Evolutionary conservation across 192 early-diverging fungal genomes (phyloP), one percentile per base, ranked within the genome.

Genomic region (Coemansia asiatica): DNA sequence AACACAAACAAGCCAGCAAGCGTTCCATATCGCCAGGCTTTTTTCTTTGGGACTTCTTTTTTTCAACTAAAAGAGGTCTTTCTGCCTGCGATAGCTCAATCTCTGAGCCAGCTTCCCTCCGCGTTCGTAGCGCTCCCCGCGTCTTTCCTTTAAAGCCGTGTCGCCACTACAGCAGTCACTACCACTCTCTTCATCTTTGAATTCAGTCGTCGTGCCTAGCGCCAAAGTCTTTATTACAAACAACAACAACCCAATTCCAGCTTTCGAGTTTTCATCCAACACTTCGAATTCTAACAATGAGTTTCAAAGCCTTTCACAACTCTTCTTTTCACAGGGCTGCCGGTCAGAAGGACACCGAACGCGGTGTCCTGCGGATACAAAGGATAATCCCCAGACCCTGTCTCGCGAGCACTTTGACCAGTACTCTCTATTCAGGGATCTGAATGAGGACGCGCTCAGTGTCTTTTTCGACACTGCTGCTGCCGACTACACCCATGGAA

Each of bases 321-420:
- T 79, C 67, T 79, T 79, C 76, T 79, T 79, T 79, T 79, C 65
- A 66, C 68, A 61, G 64, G 76, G 76, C 71, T 79, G 64, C 35
- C 71, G 71, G 57, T 64, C 68, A 53, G 71, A 79, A 48, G 71
- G 68, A 59, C 76, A 72, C 60, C 71, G 71, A 74, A 74, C 8
- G 23, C 50, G 12, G 6, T 26, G 48, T 13, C 67, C 8, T 21
- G 63, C 53, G 21, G 53, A 18, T 29, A 15, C 22, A 35, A 15
- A 10, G 53, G 22, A 15, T 36, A 18, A 23, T 53, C 6, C 51
- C 54, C 7, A 15, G 40, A 25, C 25, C 64, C 19, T 46, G 23
- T 22, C 40, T 21, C 46, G 58, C 56, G 49, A 66, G 56, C 29
- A 40, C 25, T 38, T 57, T n/a, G 25, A 27, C 13, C 25, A 54